Conservation (phyloP, 2,329 filamentous ascomycete species). For the Dendryphion nanum region DNA sequence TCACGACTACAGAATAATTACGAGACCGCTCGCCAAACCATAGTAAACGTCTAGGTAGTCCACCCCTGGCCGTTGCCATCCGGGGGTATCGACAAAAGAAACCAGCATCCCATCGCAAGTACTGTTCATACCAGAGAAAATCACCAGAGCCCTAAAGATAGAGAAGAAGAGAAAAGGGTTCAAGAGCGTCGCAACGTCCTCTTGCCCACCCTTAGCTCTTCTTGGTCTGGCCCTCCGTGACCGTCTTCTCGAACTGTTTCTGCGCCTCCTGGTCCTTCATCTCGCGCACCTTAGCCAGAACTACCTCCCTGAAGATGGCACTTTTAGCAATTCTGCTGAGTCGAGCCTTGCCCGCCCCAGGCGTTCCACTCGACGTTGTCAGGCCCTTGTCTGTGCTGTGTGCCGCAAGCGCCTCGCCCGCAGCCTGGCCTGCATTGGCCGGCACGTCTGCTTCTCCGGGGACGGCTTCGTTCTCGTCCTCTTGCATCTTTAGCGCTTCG, state of each 20-base stretch:
- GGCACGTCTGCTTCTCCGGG: constrained; percentile 60
- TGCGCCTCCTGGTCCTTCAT: constrained; percentile 84
- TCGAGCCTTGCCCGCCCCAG: constrained; percentile 46
- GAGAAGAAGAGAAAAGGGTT: constrained; percentile 1
- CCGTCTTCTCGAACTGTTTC: constrained; percentile 63
- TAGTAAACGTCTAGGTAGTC: constrained; percentile 3
- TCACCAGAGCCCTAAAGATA: neutral
- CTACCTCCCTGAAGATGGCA: constrained; percentile 90
- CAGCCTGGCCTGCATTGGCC: constrained; percentile 59
- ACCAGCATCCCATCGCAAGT: neutral
- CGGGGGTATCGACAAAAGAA: constrained; percentile 29
- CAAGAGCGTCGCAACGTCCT: neutral
- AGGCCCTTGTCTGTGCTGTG: constrained; percentile 28
- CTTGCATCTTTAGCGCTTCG: constrained; percentile 88
- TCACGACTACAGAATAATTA: too few relatives aligned
- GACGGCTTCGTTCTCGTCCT: constrained; percentile 77
- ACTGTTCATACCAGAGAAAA: neutral
- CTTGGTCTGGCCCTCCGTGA: constrained; percentile 28
- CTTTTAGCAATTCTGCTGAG: constrained; percentile 60
- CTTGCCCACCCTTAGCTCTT: constrained; percentile 3
- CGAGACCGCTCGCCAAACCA: too few relatives aligned
- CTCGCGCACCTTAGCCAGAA: constrained; percentile 88
- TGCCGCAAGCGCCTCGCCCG: constrained; percentile 43
- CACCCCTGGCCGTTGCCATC: constrained; percentile 17
- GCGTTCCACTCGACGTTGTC: constrained; percentile 5